Evolutionary conservation across 2,329 filamentous ascomycete species (phyloP).

Genomic region (Cladosporium oxysporum): DNA sequence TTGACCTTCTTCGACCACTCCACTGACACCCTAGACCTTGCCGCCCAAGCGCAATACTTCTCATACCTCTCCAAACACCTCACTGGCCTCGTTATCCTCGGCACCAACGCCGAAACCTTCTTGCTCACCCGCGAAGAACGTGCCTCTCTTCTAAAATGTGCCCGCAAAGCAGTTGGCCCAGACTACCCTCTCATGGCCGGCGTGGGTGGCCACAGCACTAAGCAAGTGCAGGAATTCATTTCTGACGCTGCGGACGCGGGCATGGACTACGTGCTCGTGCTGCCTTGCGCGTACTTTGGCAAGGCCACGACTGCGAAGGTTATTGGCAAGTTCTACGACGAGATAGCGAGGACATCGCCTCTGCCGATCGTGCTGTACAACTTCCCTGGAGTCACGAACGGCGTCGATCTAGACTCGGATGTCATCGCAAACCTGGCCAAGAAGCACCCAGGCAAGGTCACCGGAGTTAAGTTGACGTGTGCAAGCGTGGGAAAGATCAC

Average conservation of each 20-base stretch:
- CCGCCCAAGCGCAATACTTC: slow-evolving; percentile 47
- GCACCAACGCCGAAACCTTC: slow-evolving; percentile 51
- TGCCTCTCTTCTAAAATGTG: slow-evolving; percentile 40
- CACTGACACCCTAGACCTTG: slow-evolving; percentile 44
- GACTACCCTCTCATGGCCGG: slow-evolving; percentile 48
- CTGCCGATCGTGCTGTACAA: slow-evolving; percentile 72
- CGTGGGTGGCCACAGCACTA: slow-evolving; percentile 46
- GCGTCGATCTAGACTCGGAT: slow-evolving; percentile 68
- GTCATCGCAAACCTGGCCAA: slow-evolving; percentile 59
- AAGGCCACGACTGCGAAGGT: slow-evolving; percentile 45
- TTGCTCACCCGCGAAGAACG: slow-evolving; percentile 49
- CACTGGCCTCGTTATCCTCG: slow-evolving; percentile 49
- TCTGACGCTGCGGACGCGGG: slow-evolving; percentile 44
- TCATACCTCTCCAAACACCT: slow-evolving; percentile 47
- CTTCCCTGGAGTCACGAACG: slow-evolving; percentile 67
- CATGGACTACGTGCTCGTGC: slow-evolving; percentile 47
- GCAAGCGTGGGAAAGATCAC: slow-evolving; percentile 74
- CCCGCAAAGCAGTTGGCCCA: slow-evolving; percentile 45
- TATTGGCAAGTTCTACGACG: slow-evolving; percentile 45
- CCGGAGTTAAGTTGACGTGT: slow-evolving; percentile 71
- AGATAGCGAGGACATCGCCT: slow-evolving; percentile 59
- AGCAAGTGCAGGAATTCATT: slow-evolving; percentile 47
- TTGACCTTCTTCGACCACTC: slow-evolving; percentile 49
- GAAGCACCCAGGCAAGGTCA: slow-evolving; percentile 60
- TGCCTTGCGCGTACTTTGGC: slow-evolving; percentile 50